phyloP scores from a whole-genome alignment of 306 rosid genomes.

The Rubus parviflorus region DNA sequence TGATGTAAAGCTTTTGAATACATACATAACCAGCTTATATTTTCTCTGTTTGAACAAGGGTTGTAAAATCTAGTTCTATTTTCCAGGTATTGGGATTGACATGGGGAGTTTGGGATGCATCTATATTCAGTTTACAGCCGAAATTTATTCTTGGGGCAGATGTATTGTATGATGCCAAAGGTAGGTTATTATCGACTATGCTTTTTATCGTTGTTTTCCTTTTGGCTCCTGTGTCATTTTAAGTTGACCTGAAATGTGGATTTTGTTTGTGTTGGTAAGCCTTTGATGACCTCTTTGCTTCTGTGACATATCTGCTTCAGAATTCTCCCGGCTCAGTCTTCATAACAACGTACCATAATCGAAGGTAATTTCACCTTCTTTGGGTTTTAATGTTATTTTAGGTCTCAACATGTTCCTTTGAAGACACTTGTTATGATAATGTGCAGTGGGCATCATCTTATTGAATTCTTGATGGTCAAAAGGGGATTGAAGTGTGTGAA shows the following conservation, averaged over 20 bases:
- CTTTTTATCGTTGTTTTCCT: not conserved
- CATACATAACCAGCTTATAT: not conserved
- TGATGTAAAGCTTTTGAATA: not conserved
- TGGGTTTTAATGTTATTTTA: conserved; percentile 14
- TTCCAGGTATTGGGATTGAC: conserved; percentile 73
- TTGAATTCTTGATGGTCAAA: conserved; percentile 72
- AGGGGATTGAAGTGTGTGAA: conserved; percentile 84
- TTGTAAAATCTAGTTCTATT: not conserved
- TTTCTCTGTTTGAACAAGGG: no score
- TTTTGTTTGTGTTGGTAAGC: conserved; percentile 42
- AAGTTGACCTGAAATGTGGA: conserved; percentile 32
- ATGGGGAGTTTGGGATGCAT: conserved; percentile 90
- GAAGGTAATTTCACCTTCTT: conserved; percentile 55
- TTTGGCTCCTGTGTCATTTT: not conserved
- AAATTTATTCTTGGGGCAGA: conserved; percentile 82
- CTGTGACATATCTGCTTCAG: conserved; percentile 67
- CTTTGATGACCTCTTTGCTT: conserved; percentile 82
- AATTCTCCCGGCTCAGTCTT: conserved; percentile 66
- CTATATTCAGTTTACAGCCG: conserved; percentile 62
- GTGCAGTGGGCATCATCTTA: conserved; percentile 77
- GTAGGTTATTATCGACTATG: conserved; percentile 36
- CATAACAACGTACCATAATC: conserved; percentile 76
- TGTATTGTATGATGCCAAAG: conserved; percentile 73
- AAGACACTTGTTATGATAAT: not conserved
- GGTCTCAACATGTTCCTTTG: not conserved